These are phyloP conservation scores for Trametes villosa DNA, from an alignment of 768 basidiomycete genomes.

Conservation along the genomic window DNA sequence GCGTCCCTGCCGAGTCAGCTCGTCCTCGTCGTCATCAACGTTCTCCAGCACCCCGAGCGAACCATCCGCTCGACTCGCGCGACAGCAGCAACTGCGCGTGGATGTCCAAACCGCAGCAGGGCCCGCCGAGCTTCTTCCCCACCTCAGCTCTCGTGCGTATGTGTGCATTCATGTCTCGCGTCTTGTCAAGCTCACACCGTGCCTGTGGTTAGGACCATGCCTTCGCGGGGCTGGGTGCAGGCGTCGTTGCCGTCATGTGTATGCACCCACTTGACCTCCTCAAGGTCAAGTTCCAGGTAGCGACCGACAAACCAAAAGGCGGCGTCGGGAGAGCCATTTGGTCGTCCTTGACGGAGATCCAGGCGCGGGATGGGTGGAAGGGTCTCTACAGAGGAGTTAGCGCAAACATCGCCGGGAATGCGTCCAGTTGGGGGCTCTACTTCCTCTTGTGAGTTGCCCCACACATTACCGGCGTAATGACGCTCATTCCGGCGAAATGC, in stretches of 20 bases:
- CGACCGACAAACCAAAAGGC: conserved; percentile 63
- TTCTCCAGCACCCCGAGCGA: neutral
- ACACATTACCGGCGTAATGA: neutral
- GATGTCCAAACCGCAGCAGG: conserved; percentile 25
- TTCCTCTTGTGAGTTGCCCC: conserved; percentile 84
- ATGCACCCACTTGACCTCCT: conserved; percentile 98
- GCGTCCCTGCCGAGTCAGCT: neutral
- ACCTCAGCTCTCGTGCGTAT: conserved; percentile 35
- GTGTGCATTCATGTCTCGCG: neutral
- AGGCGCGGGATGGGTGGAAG: conserved; percentile 72
- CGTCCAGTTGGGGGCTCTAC: conserved; percentile 96
- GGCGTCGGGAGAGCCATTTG: conserved; percentile 78
- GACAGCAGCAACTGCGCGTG: conserved; percentile 14
- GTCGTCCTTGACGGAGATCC: conserved; percentile 72
- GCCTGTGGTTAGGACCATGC: conserved; percentile 80
- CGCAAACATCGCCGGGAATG: conserved; percentile 93
- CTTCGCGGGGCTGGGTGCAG: conserved; percentile 89
- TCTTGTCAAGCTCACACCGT: conserved; percentile 1
- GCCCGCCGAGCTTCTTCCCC: conserved; percentile 47
- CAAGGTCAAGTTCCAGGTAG: conserved; percentile 92
- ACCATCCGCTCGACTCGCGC: conserved; percentile 1
- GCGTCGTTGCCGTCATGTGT: conserved; percentile 87
- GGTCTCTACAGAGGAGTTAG: conserved; percentile 91
- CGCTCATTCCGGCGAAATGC: neutral
- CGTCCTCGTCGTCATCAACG: conserved; percentile 14